Conservation (phyloP, 805 yeast species). For the Metschnikowia shivogae region DNA sequence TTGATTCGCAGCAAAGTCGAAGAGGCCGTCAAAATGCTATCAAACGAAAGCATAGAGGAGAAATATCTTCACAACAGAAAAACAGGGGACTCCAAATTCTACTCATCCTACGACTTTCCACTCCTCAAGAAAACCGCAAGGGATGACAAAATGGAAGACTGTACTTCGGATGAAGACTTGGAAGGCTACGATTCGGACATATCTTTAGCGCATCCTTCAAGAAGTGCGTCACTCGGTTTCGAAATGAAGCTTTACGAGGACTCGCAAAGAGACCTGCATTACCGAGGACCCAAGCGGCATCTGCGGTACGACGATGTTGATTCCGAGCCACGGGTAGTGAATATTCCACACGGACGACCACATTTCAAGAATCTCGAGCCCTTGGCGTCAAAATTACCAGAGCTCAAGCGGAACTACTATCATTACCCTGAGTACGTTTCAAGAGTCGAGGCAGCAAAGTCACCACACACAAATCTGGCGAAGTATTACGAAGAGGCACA, state of each 20-base stretch:
- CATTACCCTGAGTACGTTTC: constrained; percentile 26
- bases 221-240: constrained; percentile 48
- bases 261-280: not conserved
- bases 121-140: constrained; percentile 15
- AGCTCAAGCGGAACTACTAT: constrained; percentile 27
- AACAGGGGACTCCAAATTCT: constrained; percentile 14
- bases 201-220: constrained; percentile 50
- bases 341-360: constrained; percentile 46
- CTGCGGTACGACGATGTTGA: not conserved
- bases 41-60: constrained; percentile 21
- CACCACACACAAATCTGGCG: not conserved
- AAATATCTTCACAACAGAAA: constrained; percentile 21
- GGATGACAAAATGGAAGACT: constrained; percentile 2
- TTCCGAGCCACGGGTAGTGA: constrained; percentile 8
- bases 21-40: constrained; percentile 24
- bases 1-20: constrained; percentile 56
- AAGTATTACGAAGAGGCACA: constrained; percentile 3
- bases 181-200: constrained; percentile 44
- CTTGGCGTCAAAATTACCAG: constrained; percentile 27
- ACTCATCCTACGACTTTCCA: constrained; percentile 33
- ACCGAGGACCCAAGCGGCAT: not conserved
- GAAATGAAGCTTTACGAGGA: constrained; percentile 39
- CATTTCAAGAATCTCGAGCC: constrained; percentile 38
- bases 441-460: not conserved
- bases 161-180: not conserved